Conservation (phyloP, 768 basidiomycete species). For the Mycena amicta region DNA sequence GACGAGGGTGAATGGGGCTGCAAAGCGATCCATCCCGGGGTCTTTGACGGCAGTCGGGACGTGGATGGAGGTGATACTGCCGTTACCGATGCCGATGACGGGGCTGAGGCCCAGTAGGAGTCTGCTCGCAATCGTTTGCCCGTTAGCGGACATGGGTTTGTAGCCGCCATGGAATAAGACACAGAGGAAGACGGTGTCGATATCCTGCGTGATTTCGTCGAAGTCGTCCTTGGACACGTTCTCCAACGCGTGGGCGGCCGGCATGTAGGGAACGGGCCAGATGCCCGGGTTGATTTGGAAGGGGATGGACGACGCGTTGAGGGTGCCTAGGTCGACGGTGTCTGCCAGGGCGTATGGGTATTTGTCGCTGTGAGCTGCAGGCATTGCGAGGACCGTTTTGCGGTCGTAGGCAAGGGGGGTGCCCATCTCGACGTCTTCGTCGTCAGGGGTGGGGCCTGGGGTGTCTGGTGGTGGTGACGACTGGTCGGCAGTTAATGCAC, state of each 20-base stretch:
- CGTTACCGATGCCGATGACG: background rate
- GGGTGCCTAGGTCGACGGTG: background rate
- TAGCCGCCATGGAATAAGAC: background rate
- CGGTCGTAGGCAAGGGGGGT: background rate
- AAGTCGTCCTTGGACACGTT: background rate
- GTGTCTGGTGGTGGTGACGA: background rate
- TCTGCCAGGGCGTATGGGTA: background rate
- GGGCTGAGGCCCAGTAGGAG: background rate
- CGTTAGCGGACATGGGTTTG: background rate
- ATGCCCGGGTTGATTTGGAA: background rate
- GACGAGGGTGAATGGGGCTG: background rate
- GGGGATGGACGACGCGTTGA: background rate
- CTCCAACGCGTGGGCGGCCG: background rate
- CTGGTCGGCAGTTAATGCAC: background rate
- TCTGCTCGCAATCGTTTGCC: background rate
- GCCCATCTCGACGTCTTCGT: background rate
- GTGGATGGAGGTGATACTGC: background rate
- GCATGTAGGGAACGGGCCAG: background rate
- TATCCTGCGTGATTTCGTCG: background rate
- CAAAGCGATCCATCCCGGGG: background rate
- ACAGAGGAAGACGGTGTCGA: background rate
- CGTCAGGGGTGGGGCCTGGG: background rate
- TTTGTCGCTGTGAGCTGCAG: background rate
- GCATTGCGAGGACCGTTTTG: background rate
- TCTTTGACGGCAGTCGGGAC: background rate